Evolutionary conservation across 176 grass and related monocot species (phyloP).

Genomic region (Ananas comosus): DNA sequence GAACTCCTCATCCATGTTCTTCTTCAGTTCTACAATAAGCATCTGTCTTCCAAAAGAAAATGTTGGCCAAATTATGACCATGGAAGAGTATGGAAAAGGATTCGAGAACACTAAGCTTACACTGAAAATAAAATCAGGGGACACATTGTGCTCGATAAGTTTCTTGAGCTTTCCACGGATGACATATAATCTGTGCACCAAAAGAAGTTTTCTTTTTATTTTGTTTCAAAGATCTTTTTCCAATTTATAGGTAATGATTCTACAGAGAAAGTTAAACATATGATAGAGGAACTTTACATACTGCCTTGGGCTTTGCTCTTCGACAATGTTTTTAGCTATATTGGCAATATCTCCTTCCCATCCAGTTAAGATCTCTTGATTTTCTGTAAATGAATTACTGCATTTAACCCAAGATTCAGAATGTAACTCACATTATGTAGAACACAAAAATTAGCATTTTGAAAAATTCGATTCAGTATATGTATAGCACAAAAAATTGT

Average conservation of each 20-base stretch:
- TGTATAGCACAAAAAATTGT: too few species aligned
- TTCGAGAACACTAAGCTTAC: constrained; percentile 19
- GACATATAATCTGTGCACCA: constrained; percentile 35
- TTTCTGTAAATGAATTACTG: constrained; percentile 43
- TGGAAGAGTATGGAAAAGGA: neutral
- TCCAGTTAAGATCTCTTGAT: constrained; percentile 45
- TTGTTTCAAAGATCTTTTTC: neutral
- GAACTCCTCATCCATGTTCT: constrained; percentile 38
- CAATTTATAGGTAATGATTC: too few species aligned
- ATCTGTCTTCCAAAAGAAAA: constrained; percentile 24
- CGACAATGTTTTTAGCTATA: constrained; percentile 46
- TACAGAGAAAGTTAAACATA: neutral
- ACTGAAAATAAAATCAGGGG: constrained; percentile 51
- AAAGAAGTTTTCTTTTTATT: neutral
- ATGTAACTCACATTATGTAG: too few species aligned
- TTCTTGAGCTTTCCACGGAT: constrained; percentile 44
- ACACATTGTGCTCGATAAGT: constrained; percentile 54
- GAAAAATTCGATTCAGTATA: too few species aligned
- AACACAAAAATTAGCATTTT: too few species aligned
- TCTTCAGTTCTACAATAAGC: constrained; percentile 47
- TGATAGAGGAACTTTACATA: constrained; percentile 21
- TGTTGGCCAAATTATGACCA: neutral
- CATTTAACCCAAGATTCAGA: neutral
- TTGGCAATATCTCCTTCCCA: constrained; percentile 65
- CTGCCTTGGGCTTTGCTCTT: constrained; percentile 59